Base-by-base conservation (phyloP, 345 rosid species). In the Xanthoceras sorbifolium region DNA sequence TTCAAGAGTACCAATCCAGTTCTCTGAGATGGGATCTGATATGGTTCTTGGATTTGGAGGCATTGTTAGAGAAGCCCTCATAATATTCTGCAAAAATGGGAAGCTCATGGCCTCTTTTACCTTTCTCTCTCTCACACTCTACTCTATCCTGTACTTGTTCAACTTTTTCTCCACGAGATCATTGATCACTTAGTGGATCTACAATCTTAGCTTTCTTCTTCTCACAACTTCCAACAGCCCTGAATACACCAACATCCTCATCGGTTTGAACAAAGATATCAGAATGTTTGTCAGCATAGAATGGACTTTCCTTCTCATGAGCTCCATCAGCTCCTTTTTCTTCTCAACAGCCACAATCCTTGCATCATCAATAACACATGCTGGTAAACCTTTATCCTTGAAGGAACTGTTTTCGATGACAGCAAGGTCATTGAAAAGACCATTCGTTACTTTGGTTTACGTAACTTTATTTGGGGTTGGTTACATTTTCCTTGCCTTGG, bases 361-460 rank as follows among this genome's bases (percentile, higher is more conserved):
- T 0, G 88, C 88, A 6, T 74, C 92, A 0, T 84, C 91, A 32
- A 54, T 81, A 10, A 62, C 80, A 11, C 54, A 74, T 63, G 62
- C 66, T 26, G 81, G 77, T 15, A 84, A 82, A 9, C 34, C 73
- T 17, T 10, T 73, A 60, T 18, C 81, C 77, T 38, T 83, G 48
- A 76, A 40, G 74, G 76, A 73, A 1, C 67, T 88, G 72, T 61
- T 80, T 6, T 20, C 44, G 50, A 72, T 57, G 29, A 73, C 85
- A 2, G 32, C 78, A 29, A 74, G 55, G 71, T 84, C 80, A 67
- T 85, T 78, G 86, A 84, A 68, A 67, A 81, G 85, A 38, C 89
- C 86, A 29, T 71, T 89, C n/a, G 31, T 79, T 8, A 90, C 93
- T 6, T 31, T 15, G 69, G 76, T 84, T 75, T 86, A 77, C 76